A percentile compares a stretch with the other conserved stretches of the same genome.
Conservation (phyloP, 2,329 filamentous ascomycete genomes). For the Cylindrodendrum hubeiense region DNA sequence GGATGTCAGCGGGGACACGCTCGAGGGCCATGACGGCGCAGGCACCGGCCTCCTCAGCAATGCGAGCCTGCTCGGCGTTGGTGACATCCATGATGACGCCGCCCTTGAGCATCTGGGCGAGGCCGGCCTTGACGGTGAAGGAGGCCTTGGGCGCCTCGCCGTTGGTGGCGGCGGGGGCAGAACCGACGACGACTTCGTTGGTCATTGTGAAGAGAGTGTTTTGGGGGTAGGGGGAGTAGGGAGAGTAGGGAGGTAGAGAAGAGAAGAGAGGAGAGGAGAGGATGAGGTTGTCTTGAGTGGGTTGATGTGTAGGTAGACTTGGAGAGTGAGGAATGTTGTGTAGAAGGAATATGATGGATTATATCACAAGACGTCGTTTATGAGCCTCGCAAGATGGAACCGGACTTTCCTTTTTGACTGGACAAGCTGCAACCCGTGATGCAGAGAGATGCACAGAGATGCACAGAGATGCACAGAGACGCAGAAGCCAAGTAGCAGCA, state of each 20-base stretch:
- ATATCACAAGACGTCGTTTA: slow-evolving; percentile 20
- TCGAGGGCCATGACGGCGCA: slow-evolving; percentile 98
- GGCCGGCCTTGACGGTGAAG: slow-evolving; percentile 93
- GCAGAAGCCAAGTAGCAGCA: background rate
- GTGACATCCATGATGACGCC: slow-evolving; percentile 99
- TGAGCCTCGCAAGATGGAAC: slow-evolving; percentile 2
- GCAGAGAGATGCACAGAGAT: slow-evolving; percentile 12
- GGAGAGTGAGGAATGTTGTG: background rate
- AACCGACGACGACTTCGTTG: slow-evolving; percentile 46
- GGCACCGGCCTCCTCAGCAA: slow-evolving; percentile 96
- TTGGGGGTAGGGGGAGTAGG: background rate
- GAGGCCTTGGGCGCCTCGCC: slow-evolving; percentile 60
- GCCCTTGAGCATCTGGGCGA: slow-evolving; percentile 98
- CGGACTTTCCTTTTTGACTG: slow-evolving; percentile 28
- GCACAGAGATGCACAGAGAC: background rate
- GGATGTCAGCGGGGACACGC: slow-evolving; percentile 96
- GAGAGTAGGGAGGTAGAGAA: background rate
- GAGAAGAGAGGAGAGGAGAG: background rate
- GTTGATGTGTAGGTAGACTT: background rate
- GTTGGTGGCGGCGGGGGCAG: slow-evolving; percentile 40
- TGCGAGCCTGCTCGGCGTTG: slow-evolving; percentile 91
- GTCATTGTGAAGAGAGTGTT: slow-evolving; percentile 42
- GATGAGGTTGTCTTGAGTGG: background rate
- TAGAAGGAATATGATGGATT: background rate
- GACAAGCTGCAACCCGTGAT: slow-evolving; percentile 10